These are phyloP conservation scores for Neonectria punicea DNA, from an alignment of 2,329 filamentous ascomycete genomes.

Conservation along the genomic window DNA sequence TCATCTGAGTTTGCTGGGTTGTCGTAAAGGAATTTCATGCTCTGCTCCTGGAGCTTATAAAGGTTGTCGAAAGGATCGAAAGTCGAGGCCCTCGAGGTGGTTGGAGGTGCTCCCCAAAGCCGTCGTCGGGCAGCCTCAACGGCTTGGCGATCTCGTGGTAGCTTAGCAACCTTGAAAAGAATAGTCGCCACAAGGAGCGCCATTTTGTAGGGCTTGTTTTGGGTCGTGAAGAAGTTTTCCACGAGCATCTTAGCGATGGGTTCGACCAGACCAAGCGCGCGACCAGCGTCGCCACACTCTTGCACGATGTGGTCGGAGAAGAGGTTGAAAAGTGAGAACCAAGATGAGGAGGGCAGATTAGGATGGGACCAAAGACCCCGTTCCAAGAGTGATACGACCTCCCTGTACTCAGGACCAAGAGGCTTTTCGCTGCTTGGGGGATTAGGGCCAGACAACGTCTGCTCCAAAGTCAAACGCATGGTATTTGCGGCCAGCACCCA, in stretches of 20 bases:
- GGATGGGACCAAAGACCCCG: constrained; percentile 64
- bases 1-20: constrained; percentile 52
- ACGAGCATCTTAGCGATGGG: constrained; percentile 70
- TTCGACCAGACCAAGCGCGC: constrained; percentile 75
- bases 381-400: constrained; percentile 74
- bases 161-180: constrained; percentile 58
- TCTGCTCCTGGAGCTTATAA: constrained; percentile 66
- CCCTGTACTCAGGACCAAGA: constrained; percentile 75
- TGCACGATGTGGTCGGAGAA: constrained; percentile 66
- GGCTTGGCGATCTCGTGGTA: constrained; percentile 69
- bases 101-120: constrained; percentile 65
- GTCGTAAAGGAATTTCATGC: constrained; percentile 66
- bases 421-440: constrained; percentile 52
- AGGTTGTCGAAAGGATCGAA: constrained; percentile 74
- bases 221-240: constrained; percentile 44
- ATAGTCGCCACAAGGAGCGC: constrained; percentile 52
- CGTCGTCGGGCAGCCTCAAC: constrained; percentile 72
- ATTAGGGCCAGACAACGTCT: constrained; percentile 35
- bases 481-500: constrained; percentile 64
- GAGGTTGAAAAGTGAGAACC: constrained; percentile 66
- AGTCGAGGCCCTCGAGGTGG: constrained; percentile 52
- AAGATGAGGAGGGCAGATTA: constrained; percentile 57
- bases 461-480: constrained; percentile 56
- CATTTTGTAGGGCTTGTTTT: constrained; percentile 35
- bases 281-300: constrained; percentile 74